A percentile compares a stretch with the other conserved stretches of the same genome.
phyloP scores from a whole-genome alignment of 768 basidiomycete genomes.

The Phylloporus sp. region DNA sequence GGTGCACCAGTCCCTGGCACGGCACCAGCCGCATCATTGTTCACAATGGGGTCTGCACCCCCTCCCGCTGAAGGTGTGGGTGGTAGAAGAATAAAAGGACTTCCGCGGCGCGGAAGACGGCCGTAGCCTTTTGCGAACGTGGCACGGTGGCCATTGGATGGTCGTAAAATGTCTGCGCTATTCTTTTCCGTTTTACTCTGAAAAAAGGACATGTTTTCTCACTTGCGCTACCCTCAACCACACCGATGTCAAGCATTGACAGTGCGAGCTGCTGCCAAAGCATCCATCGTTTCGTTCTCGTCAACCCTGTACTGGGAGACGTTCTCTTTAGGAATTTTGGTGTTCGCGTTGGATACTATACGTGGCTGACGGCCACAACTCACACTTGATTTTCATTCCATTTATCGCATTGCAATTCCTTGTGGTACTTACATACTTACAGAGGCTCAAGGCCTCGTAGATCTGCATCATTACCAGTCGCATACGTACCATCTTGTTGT shows the following conservation, averaged over 20 bases:
- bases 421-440: slow-evolving; percentile 27
- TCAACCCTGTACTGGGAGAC: slow-evolving; percentile 8
- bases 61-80: slow-evolving; percentile 34
- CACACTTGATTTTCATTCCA: slow-evolving; percentile 11
- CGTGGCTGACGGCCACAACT: slow-evolving; percentile 30
- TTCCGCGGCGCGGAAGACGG: slow-evolving; percentile 42
- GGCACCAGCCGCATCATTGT: slow-evolving; percentile 35
- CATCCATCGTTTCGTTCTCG: slow-evolving; percentile 4
- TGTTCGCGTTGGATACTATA: slow-evolving; percentile 14
- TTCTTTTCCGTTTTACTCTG: slow-evolving; percentile 8
- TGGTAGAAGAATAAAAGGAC: slow-evolving; percentile 48
- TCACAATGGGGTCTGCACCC: slow-evolving; percentile 61
- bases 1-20: slow-evolving; percentile 35
- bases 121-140: slow-evolving; percentile 1
- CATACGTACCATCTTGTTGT: slow-evolving; percentile 24
- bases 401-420: slow-evolving; percentile 13
- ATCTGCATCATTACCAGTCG: slow-evolving; percentile 19
- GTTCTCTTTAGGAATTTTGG: slow-evolving; percentile 12
- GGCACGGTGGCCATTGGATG: slow-evolving; percentile 12
- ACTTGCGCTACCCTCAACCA: slow-evolving; percentile 18
- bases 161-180: slow-evolving; percentile 5
- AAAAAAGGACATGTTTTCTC: slow-evolving; percentile 11
- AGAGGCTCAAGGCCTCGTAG: slow-evolving; percentile 34
- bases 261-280: slow-evolving; percentile 3
- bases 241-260: slow-evolving; percentile 27